Evolutionary conservation across 2,329 filamentous ascomycete species (phyloP).

Genomic region (Exophiala oligosperma): DNA sequence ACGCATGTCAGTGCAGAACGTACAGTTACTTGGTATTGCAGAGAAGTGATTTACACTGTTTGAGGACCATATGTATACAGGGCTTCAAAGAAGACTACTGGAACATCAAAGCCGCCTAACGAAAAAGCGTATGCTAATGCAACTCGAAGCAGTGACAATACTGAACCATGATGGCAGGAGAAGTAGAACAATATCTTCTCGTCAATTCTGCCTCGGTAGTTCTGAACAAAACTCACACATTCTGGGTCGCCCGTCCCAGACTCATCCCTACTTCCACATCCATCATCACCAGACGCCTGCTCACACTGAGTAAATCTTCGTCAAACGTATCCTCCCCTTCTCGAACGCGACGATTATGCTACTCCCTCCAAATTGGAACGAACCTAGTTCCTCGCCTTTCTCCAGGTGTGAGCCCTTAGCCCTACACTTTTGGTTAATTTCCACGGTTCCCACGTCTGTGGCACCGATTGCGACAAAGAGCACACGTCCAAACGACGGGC

Average conservation of each 20-base stretch:
- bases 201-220: too few species aligned
- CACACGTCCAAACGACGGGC: constrained; percentile 79
- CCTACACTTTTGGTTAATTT: constrained; percentile 91
- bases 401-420: constrained; percentile 75
- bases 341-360: constrained; percentile 97
- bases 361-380: constrained; percentile 91
- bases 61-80: too few species aligned
- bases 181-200: too few species aligned
- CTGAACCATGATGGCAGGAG: too few species aligned
- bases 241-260: neutral
- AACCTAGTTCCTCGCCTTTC: constrained; percentile 88
- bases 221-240: too few species aligned
- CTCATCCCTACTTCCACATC: constrained; percentile 43
- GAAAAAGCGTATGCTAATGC: too few species aligned
- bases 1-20: too few species aligned
- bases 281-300: constrained; percentile 35
- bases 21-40: too few species aligned
- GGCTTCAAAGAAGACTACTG: too few species aligned
- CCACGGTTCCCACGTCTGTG: constrained; percentile 98
- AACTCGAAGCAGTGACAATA: too few species aligned
- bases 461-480: constrained; percentile 97
- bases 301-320: constrained; percentile 71
- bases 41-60: too few species aligned
- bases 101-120: too few species aligned
- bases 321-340: constrained; percentile 85